Evolutionary conservation across 148 eudicot species (phyloP).

Genomic region (Hydrangea macrophylla): DNA sequence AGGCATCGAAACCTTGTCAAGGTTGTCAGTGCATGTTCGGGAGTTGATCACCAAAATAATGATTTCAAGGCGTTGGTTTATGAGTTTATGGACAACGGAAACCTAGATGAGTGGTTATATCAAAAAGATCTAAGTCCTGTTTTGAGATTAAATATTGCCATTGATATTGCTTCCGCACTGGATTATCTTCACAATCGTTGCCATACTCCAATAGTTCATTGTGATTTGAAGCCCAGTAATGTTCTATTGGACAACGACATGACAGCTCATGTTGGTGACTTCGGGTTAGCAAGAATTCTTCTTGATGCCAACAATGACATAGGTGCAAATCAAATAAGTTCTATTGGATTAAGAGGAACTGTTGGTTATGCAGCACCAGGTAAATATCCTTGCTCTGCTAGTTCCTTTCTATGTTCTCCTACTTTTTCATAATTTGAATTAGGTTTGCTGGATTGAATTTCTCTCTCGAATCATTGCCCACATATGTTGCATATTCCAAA

Average conservation of each 20-base stretch:
- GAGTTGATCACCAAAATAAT: slow-evolving; percentile 4
- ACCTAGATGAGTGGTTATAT: neutral
- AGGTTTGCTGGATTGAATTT: too few species aligned
- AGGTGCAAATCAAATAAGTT: neutral
- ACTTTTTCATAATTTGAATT: too few species aligned
- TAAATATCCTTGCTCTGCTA: too few species aligned
- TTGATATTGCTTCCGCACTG: neutral
- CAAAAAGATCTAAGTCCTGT: too few species aligned
- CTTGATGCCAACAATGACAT: neutral
- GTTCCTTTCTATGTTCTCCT: too few species aligned
- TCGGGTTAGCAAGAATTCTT: neutral
- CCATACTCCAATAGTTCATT: neutral
- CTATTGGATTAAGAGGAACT: neutral
- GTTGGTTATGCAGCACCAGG: neutral
- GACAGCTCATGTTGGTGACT: neutral
- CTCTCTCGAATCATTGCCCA: too few species aligned
- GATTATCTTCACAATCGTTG: neutral
- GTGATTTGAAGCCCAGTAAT: neutral
- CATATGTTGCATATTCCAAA: too few species aligned
- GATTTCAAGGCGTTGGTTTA: slow-evolving; percentile 15
- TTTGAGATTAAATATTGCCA: neutral
- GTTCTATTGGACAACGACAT: neutral
- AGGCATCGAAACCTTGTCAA: slow-evolving; percentile 11
- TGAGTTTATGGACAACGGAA: slow-evolving; percentile 12
- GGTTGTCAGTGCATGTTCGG: slow-evolving; percentile 7